Evolutionary conservation across 2,329 filamentous ascomycete genomes (phyloP).

Genomic region (Nemania abortiva): DNA sequence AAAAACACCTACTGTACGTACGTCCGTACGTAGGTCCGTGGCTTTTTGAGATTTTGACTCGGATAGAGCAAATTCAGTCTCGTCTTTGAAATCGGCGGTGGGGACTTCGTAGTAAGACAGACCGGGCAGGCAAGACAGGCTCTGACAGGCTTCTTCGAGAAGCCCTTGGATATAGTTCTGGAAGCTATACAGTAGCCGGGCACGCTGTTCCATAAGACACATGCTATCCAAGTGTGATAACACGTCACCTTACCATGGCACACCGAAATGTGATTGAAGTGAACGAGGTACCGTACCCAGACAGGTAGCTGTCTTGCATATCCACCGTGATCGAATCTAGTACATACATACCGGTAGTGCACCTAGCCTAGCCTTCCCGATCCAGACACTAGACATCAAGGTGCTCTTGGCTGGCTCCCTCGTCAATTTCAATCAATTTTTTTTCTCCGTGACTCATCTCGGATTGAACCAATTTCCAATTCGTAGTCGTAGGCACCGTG

Average conservation of each 20-base stretch:
- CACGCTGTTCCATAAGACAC: slow-evolving; percentile 18
- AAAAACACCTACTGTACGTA: background rate
- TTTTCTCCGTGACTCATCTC: slow-evolving; percentile 33
- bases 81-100: slow-evolving; percentile 23
- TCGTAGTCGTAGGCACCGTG: slow-evolving; percentile 10
- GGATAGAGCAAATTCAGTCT: slow-evolving; percentile 20
- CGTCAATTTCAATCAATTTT: background rate
- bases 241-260: slow-evolving; percentile 13
- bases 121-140: slow-evolving; percentile 20
- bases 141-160: slow-evolving; percentile 29
- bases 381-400: slow-evolving; percentile 8
- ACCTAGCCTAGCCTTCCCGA: slow-evolving; percentile 27
- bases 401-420: background rate
- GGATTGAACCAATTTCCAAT: slow-evolving; percentile 30
- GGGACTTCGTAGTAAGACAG: slow-evolving; percentile 24
- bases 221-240: slow-evolving; percentile 18
- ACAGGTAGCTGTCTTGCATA: slow-evolving; percentile 27
- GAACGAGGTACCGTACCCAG: background rate
- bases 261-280: slow-evolving; percentile 18
- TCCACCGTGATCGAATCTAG: slow-evolving; percentile 6
- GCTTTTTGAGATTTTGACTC: slow-evolving; percentile 20
- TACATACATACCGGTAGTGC: background rate
- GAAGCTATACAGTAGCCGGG: slow-evolving; percentile 18
- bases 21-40: slow-evolving; percentile 5
- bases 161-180: slow-evolving; percentile 22